These are phyloP conservation scores for Neonectria hederae DNA, from an alignment of 2,329 filamentous ascomycete species.

Conservation along the genomic window DNA sequence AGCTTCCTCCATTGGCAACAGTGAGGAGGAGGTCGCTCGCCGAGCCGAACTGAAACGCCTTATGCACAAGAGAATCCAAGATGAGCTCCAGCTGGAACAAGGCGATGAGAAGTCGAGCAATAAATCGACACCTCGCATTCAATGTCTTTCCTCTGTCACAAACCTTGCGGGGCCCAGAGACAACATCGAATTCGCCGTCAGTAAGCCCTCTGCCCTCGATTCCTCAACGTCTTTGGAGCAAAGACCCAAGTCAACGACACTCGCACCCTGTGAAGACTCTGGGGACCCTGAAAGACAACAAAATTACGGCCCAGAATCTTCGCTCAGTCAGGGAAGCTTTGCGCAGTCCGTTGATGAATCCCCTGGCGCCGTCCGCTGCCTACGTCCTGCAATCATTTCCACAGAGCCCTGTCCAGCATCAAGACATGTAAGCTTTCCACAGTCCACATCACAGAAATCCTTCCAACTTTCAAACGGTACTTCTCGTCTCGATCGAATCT, in stretches of 20 bases:
- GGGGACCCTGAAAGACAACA: background rate
- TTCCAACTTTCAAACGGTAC: slow-evolving; percentile 33
- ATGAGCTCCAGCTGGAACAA: slow-evolving; percentile 62
- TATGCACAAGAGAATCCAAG: slow-evolving; percentile 65
- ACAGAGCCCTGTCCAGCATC: background rate
- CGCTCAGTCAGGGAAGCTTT: background rate
- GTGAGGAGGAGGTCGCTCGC: slow-evolving; percentile 62
- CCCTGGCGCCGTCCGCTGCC: slow-evolving; percentile 10
- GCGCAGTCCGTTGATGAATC: slow-evolving; percentile 2
- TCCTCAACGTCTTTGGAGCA: background rate
- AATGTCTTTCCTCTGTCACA: slow-evolving; percentile 38
- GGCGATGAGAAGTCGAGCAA: slow-evolving; percentile 47
- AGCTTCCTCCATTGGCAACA: slow-evolving; percentile 55
- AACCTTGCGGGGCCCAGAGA: slow-evolving; percentile 56
- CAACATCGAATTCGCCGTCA: slow-evolving; percentile 57
- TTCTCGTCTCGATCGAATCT: slow-evolving; percentile 32
- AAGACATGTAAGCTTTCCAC: slow-evolving; percentile 14
- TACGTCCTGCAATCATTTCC: slow-evolving; percentile 11
- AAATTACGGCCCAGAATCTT: background rate
- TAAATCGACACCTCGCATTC: slow-evolving; percentile 39
- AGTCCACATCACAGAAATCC: slow-evolving; percentile 24
- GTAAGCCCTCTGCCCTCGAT: slow-evolving; percentile 14
- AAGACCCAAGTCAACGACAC: slow-evolving; percentile 15
- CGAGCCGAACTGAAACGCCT: slow-evolving; percentile 65
- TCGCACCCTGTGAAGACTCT: background rate